These are phyloP conservation scores for Penicillium sp. DNA, from an alignment of 2,329 filamentous ascomycete genomes.

Conservation along the genomic window DNA sequence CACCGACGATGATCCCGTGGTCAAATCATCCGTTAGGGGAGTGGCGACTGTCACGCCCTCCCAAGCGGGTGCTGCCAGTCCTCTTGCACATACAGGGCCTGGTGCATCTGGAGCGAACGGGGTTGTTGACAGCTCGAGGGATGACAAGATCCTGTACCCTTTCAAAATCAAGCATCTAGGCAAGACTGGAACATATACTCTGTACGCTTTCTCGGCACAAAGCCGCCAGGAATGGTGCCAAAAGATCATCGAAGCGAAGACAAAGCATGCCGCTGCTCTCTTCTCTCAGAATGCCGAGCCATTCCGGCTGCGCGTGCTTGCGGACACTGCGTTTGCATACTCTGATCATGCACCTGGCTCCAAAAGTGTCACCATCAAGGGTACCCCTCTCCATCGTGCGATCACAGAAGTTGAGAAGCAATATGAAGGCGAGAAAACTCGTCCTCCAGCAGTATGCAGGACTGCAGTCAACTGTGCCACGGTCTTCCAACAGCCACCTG, in stretches of 20 bases:
- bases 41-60: slow-evolving; percentile 53
- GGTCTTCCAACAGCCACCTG: slow-evolving; percentile 70
- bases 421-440: slow-evolving; percentile 55
- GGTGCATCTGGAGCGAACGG: slow-evolving; percentile 51
- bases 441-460: slow-evolving; percentile 68
- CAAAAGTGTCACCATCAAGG: slow-evolving; percentile 69
- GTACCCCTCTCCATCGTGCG: slow-evolving; percentile 82
- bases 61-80: slow-evolving; percentile 40
- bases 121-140: slow-evolving; percentile 50
- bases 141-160: slow-evolving; percentile 79
- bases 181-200: slow-evolving; percentile 72
- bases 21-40: slow-evolving; percentile 67
- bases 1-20: slow-evolving; percentile 79
- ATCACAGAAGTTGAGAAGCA: slow-evolving; percentile 78
- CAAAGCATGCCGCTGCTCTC: slow-evolving; percentile 76
- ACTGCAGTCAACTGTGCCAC: slow-evolving; percentile 88
- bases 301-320: slow-evolving; percentile 82
- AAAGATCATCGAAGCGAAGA: slow-evolving; percentile 92
- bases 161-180: slow-evolving; percentile 95
- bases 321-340: slow-evolving; percentile 69
- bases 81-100: slow-evolving; percentile 56
- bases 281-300: slow-evolving; percentile 91
- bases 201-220: slow-evolving; percentile 70
- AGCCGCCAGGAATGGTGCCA: slow-evolving; percentile 81
- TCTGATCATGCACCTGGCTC: slow-evolving; percentile 45